These are phyloP conservation scores for Tirmania nivea DNA, from an alignment of 495 filamentous ascomycete species.

Conservation along the genomic window DNA sequence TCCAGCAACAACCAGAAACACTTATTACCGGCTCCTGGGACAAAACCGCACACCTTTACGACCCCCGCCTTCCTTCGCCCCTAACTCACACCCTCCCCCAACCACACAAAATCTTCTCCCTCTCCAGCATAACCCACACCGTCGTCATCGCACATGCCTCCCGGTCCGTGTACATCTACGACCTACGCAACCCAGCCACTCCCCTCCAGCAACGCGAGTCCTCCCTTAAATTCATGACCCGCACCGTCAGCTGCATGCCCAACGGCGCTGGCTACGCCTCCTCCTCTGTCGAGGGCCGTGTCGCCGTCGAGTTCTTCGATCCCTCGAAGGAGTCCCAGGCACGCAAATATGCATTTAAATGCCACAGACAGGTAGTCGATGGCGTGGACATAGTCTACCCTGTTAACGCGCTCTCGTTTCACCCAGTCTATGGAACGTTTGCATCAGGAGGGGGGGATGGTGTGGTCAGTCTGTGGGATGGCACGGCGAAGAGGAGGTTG, in stretches of 20 bases:
- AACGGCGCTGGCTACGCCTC: constrained; percentile 80
- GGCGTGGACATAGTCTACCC: constrained; percentile 80
- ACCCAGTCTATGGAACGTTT: constrained; percentile 78
- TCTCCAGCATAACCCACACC: constrained; percentile 59
- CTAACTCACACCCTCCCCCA: constrained; percentile 34
- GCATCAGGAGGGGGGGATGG: constrained; percentile 86
- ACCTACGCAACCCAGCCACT: constrained; percentile 47
- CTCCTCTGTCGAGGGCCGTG: constrained; percentile 72
- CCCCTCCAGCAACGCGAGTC: constrained; percentile 85
- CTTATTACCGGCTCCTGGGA: constrained; percentile 90
- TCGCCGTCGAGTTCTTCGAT: constrained; percentile 96
- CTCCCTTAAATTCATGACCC: constrained; percentile 84
- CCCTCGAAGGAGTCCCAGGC: constrained; percentile 61
- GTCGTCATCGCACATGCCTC: constrained; percentile 92
- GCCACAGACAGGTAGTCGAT: constrained; percentile 57
- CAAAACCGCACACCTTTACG: constrained; percentile 64
- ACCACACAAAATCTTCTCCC: constrained; percentile 68
- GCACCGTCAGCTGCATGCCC: constrained; percentile 90
- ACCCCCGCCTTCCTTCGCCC: constrained; percentile 25
- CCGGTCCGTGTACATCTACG: constrained; percentile 77
- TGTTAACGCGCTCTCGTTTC: constrained; percentile 82
- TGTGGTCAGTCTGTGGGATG: constrained; percentile 90
- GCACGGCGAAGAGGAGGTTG: constrained; percentile 71
- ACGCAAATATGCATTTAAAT: constrained; percentile 96
- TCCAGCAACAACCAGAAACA: constrained; percentile 26